Percentiles rank a stretch among this genome's conserved stretches.
Conservation (phyloP, 2,329 filamentous ascomycete genomes). For the Akanthomyces dipterigenus region DNA sequence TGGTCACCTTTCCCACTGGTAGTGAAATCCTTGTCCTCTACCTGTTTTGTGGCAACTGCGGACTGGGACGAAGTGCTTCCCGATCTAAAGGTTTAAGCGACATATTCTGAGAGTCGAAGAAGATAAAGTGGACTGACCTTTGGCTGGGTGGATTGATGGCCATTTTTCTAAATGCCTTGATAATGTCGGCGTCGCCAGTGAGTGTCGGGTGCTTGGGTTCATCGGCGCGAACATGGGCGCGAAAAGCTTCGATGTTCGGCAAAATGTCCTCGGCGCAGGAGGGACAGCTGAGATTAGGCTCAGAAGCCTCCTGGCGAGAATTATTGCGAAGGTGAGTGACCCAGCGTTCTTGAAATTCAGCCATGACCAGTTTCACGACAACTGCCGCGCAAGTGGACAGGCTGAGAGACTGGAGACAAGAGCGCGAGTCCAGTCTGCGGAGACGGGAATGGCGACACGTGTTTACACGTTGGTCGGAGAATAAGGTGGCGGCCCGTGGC, state of each 20-base stretch:
- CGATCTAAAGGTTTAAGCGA: background rate
- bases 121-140: constrained; percentile 13
- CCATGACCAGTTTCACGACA: constrained; percentile 5
- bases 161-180: constrained; percentile 20
- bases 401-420: background rate
- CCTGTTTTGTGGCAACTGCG: background rate
- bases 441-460: background rate
- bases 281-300: constrained; percentile 16
- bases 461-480: background rate
- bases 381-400: background rate
- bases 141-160: constrained; percentile 12
- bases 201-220: constrained; percentile 16
- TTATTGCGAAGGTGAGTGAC: constrained; percentile 20
- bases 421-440: background rate
- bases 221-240: constrained; percentile 18
- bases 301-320: constrained; percentile 17
- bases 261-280: constrained; percentile 20
- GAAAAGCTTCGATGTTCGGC: constrained; percentile 20
- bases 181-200: constrained; percentile 20
- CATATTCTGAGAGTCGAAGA: background rate
- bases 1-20: background rate
- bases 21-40: background rate
- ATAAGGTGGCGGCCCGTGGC: background rate
- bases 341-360: constrained; percentile 16
- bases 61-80: background rate